phyloP scores from a whole-genome alignment of 2,329 filamentous ascomycete genomes.

The Fusarium chlamydosporum region DNA sequence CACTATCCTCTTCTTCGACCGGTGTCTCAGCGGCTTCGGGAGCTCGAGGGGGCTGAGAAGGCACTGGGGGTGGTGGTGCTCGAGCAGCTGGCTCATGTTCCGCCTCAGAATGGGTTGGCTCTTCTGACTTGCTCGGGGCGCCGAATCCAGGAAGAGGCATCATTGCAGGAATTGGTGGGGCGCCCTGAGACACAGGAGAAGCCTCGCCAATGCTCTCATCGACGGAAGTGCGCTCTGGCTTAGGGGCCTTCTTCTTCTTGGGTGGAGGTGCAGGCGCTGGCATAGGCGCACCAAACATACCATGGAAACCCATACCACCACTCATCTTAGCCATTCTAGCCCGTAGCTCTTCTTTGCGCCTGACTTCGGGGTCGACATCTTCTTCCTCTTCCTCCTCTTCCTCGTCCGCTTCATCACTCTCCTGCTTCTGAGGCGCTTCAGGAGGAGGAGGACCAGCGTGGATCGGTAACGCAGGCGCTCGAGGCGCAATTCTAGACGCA shows the following conservation, averaged over 20 bases:
- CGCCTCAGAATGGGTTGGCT: constrained; percentile 56
- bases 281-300: constrained; percentile 85
- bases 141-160: constrained; percentile 82
- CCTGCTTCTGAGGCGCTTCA: constrained; percentile 57
- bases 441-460: constrained; percentile 45
- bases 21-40: constrained; percentile 43
- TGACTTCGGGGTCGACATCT: constrained; percentile 88
- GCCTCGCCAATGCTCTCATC: constrained; percentile 63
- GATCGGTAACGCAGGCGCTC: constrained; percentile 56
- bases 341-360: constrained; percentile 87
- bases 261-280: constrained; percentile 71
- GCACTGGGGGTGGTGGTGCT: constrained; percentile 52
- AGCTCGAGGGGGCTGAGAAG: constrained; percentile 43
- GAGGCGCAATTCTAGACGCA: constrained; percentile 59
- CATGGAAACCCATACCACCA: constrained; percentile 95
- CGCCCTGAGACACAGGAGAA: constrained; percentile 60
- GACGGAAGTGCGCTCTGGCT: constrained; percentile 58
- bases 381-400: constrained; percentile 84
- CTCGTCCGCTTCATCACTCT: constrained; percentile 72
- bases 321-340: constrained; percentile 99
- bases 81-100: constrained; percentile 52
- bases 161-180: constrained; percentile 70
- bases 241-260: constrained; percentile 68
- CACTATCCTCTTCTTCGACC: constrained; percentile 55
- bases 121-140: constrained; percentile 65